These are phyloP conservation scores for Zygoascus sp. DNA, from an alignment of 1,139 yeast species.

Conservation along the genomic window DNA sequence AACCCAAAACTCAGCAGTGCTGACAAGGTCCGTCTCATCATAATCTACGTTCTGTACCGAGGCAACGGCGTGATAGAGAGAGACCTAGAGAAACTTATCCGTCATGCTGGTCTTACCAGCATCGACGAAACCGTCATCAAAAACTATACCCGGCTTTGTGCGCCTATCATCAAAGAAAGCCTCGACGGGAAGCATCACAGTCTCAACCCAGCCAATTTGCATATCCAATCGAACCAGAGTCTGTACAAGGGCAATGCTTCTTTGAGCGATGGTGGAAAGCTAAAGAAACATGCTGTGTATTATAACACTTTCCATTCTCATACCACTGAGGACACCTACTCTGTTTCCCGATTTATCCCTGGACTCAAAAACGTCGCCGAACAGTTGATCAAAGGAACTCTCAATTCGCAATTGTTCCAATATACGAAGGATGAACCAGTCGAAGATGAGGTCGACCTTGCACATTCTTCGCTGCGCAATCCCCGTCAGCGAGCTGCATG, in stretches of 20 bases:
- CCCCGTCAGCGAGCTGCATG: slow-evolving; percentile 77
- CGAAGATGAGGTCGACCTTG: slow-evolving; percentile 42
- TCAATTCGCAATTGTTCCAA: slow-evolving; percentile 62
- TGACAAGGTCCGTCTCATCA: slow-evolving; percentile 73
- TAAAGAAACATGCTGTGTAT: slow-evolving; percentile 30
- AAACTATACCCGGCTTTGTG: slow-evolving; percentile 65
- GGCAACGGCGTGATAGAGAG: slow-evolving; percentile 68
- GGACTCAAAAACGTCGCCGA: slow-evolving; percentile 60
- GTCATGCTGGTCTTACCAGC: slow-evolving; percentile 61
- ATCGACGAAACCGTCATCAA: slow-evolving; percentile 59
- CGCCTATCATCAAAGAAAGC: slow-evolving; percentile 52
- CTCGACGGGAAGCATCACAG: slow-evolving; percentile 12
- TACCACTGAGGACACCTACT: slow-evolving; percentile 62
- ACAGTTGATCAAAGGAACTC: slow-evolving; percentile 43
- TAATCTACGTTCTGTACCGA: slow-evolving; percentile 73
- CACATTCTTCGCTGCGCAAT: slow-evolving; percentile 54
- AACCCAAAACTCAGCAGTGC: slow-evolving; percentile 44
- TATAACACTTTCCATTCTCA: slow-evolving; percentile 49
- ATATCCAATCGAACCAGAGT: slow-evolving; percentile 4
- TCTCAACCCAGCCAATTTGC: background rate
- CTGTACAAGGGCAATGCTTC: slow-evolving; percentile 5
- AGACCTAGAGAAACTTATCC: slow-evolving; percentile 67
- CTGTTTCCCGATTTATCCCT: slow-evolving; percentile 73
- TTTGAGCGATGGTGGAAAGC: slow-evolving; percentile 16
- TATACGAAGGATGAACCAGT: slow-evolving; percentile 72